phyloP scores from a whole-genome alignment of 169 alveolate species.

The Babesia ovis region DNA sequence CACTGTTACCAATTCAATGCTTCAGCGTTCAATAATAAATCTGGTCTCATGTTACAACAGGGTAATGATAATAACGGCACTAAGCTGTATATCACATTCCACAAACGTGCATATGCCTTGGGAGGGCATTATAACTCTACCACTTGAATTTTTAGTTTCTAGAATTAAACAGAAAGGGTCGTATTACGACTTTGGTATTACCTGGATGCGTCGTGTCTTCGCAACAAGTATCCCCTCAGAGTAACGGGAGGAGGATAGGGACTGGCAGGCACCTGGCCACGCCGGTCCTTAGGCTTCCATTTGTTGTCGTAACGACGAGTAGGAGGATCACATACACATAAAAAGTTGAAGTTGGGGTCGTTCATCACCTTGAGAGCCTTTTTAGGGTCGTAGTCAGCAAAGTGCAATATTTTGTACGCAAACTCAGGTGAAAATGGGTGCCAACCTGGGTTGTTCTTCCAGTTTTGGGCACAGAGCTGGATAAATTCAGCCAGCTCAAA shows the following conservation, averaged over 20 bases:
- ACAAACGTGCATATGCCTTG: constrained; percentile 35
- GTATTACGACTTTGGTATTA: background rate
- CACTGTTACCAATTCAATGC: background rate
- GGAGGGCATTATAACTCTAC: constrained; percentile 68
- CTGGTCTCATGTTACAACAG: background rate
- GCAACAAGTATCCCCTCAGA: constrained; percentile 70
- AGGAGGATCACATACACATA: constrained; percentile 85
- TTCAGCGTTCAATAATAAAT: background rate
- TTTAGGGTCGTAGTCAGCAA: constrained; percentile 84
- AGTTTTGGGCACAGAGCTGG: constrained; percentile 80
- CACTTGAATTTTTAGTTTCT: background rate
- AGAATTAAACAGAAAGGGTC: background rate
- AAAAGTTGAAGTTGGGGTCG: constrained; percentile 80
- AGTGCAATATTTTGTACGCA: constrained; percentile 83
- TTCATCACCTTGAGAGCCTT: constrained; percentile 80
- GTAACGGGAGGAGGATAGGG: constrained; percentile 81
- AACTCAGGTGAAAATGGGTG: constrained; percentile 88
- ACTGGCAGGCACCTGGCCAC: constrained; percentile 79
- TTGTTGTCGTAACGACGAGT: constrained; percentile 82
- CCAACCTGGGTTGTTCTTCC: constrained; percentile 86
- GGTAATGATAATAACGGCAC: background rate
- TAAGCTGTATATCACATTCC: constrained; percentile 27
- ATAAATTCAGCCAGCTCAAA: constrained; percentile 80
- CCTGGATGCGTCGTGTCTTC: constrained; percentile 62
- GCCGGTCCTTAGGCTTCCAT: constrained; percentile 84